phyloP scores from a whole-genome alignment of 768 basidiomycete species.

The Tulasnella sp. region DNA sequence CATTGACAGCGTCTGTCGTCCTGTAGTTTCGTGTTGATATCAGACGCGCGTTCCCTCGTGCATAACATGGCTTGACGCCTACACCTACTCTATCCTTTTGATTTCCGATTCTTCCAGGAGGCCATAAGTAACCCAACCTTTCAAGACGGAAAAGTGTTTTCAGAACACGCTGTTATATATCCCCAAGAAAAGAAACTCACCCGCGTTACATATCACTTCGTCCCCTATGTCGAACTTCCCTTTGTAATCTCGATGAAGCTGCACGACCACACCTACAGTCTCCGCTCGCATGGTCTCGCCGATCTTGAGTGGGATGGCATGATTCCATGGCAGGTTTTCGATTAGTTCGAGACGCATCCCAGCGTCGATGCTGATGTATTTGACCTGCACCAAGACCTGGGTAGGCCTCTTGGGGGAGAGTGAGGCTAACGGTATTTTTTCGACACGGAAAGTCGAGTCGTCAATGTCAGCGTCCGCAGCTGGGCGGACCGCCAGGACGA shows the following conservation, averaged over 20 bases:
- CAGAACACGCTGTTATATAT: too few species aligned
- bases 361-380: slow-evolving; percentile 76
- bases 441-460: slow-evolving; percentile 53
- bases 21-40: slow-evolving; percentile 9
- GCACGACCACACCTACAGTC: slow-evolving; percentile 45
- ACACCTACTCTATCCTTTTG: slow-evolving; percentile 40
- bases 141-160: too few species aligned
- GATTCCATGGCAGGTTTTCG: neutral
- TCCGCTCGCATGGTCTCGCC: slow-evolving; percentile 64
- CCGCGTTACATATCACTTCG: slow-evolving; percentile 47
- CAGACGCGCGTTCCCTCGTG: slow-evolving; percentile 30
- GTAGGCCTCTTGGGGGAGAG: slow-evolving; percentile 10
- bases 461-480: slow-evolving; percentile 42
- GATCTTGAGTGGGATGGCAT: slow-evolving; percentile 37
- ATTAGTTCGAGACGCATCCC: slow-evolving; percentile 79
- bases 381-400: slow-evolving; percentile 56
- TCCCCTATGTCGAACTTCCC: slow-evolving; percentile 48
- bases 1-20: slow-evolving; percentile 41
- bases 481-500: slow-evolving; percentile 72
- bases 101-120: slow-evolving; percentile 45
- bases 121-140: slow-evolving; percentile 72
- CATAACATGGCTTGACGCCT: slow-evolving; percentile 20
- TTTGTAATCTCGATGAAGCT: neutral
- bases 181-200: too few species aligned
- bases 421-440: slow-evolving; percentile 17